Evolutionary conservation across 805 yeast species (phyloP), one percentile per base, ranked within the genome.

Genomic region (Pichia pseudocactophila): DNA sequence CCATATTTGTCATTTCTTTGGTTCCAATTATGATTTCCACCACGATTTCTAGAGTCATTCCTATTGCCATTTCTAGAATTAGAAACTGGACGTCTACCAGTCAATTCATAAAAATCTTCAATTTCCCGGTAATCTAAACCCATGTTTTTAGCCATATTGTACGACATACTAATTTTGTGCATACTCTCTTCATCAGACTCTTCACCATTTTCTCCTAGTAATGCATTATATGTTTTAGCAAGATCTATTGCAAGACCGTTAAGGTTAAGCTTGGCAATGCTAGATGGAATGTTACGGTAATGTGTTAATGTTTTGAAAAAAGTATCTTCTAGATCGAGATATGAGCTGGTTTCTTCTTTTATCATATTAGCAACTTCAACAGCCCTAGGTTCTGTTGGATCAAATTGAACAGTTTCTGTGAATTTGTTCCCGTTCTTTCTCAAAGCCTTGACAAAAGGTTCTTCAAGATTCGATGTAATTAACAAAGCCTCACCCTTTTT

Each of bases 401-500:
- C 65, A 49, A 69, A 74, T 9, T 64, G 59, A 27, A 53, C 55
- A 42, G 59, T 65, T 36, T 72, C 69, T 12, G 66, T 54, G 46
- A 85, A 79, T 26, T 57, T 61, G 53, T 86, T 75, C 36, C 77
- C 78, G 55, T 73, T 75, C 44, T 69, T 59, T 37, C 63, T 59
- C 54, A 86, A 69, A 2, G 66, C 63, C 32, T 63, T 60, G 32
- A 77, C 61, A 59, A 76, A 88, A 28, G 71, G 70, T 30, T 63
- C 50, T 59, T 88, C 95, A 38, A 65, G 61, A 48, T 70, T 61
- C 26, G 82, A 67, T 37, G 78, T 54, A 56, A 76, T 79, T 45
- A 83, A 59, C 13, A 76, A 61, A 5, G 96, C 84, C 38, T 71
- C 68, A 48, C 97, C 97, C 19, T 70, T 66, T 45, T 73, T 72